These are phyloP conservation scores for Protomyces gravidus DNA, from an alignment of 1,139 yeast genomes.

Conservation along the genomic window DNA sequence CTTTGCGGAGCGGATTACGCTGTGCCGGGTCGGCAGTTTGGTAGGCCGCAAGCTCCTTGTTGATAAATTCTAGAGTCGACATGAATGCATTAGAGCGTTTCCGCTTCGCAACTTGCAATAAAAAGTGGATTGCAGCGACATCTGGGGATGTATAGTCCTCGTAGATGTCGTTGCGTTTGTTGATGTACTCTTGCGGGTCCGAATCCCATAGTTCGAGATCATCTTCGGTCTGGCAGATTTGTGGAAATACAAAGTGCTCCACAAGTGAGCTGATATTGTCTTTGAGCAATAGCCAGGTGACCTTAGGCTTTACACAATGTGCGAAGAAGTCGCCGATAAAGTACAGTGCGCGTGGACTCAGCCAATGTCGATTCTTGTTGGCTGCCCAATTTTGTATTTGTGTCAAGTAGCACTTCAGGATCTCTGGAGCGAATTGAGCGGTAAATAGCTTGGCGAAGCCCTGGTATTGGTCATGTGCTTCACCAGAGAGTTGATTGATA, in stretches of 20 bases:
- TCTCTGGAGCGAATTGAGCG: slow-evolving; percentile 63
- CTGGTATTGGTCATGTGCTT: slow-evolving; percentile 38
- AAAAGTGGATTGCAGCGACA: slow-evolving; percentile 72
- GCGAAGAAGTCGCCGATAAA: slow-evolving; percentile 67
- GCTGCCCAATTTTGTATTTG: slow-evolving; percentile 72
- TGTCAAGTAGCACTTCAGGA: slow-evolving; percentile 58
- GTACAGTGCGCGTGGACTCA: slow-evolving; percentile 62
- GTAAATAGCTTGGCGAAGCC: slow-evolving; percentile 41
- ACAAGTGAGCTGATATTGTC: slow-evolving; percentile 66
- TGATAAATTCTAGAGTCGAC: slow-evolving; percentile 63
- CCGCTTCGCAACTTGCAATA: slow-evolving; percentile 66
- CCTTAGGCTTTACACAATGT: slow-evolving; percentile 62
- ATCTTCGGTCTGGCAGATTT: slow-evolving; percentile 66
- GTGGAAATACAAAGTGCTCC: slow-evolving; percentile 71
- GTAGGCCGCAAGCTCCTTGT: slow-evolving; percentile 46
- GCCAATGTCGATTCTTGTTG: slow-evolving; percentile 53
- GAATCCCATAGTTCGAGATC: slow-evolving; percentile 72
- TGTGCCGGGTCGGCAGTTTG: slow-evolving; percentile 47
- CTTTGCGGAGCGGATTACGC: slow-evolving; percentile 65
- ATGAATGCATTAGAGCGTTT: slow-evolving; percentile 59
- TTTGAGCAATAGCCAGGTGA: slow-evolving; percentile 65
- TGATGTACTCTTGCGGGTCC: slow-evolving; percentile 89
- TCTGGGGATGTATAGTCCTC: slow-evolving; percentile 74
- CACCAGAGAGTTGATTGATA: slow-evolving; percentile 38
- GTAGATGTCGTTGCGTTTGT: slow-evolving; percentile 65